Evolutionary conservation across 306 rosid species (phyloP).

Genomic region (Mimosa pudica): DNA sequence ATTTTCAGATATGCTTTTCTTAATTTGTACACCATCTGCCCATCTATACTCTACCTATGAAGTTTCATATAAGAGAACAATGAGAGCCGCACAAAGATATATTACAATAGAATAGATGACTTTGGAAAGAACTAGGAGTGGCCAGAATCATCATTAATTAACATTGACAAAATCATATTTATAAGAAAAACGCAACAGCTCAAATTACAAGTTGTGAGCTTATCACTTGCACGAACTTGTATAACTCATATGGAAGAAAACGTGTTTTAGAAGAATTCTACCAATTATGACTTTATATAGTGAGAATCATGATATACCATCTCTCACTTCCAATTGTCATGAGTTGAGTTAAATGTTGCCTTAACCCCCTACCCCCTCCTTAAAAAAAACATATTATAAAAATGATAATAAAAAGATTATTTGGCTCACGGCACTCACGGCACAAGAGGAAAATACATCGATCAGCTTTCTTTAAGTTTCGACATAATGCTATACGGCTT

Average conservation of each 20-base stretch:
- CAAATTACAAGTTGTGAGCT: slow-evolving; percentile 3
- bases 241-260: background rate
- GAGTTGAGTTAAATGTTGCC: background rate
- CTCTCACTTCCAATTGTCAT: background rate
- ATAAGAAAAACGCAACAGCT: slow-evolving; percentile 23
- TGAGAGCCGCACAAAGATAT: slow-evolving; percentile 18
- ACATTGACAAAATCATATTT: slow-evolving; percentile 13
- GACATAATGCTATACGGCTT: background rate
- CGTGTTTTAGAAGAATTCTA: background rate
- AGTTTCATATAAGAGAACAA: slow-evolving; percentile 32
- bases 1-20: slow-evolving; percentile 40
- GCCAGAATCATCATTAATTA: slow-evolving; percentile 12
- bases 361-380: too few species aligned
- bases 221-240: background rate
- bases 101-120: background rate
- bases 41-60: slow-evolving; percentile 95
- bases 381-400: background rate
- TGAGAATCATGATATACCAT: background rate
- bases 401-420: background rate
- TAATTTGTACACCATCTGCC: slow-evolving; percentile 99
- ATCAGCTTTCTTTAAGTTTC: background rate
- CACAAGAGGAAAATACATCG: background rate
- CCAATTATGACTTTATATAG: background rate
- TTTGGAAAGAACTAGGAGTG: slow-evolving; percentile 18
- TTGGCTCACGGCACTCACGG: background rate